Conservation (phyloP, 2,329 filamentous ascomycete genomes). For the Annulohypoxylon truncatum region DNA sequence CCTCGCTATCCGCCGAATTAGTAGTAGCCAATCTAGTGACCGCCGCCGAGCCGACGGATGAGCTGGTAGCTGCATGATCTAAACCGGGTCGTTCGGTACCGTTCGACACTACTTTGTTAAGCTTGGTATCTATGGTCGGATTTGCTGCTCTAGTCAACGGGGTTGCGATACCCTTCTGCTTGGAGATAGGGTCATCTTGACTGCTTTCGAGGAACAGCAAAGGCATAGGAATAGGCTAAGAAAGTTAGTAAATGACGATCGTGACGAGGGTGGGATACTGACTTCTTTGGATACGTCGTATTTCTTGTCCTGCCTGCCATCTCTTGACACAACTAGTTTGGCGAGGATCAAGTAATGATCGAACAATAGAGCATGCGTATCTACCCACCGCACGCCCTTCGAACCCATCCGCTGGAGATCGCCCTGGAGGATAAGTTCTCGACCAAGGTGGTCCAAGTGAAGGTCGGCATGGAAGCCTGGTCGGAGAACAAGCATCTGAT, state of each 20-base stretch:
- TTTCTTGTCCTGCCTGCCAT: constrained; percentile 78
- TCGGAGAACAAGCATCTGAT: constrained; percentile 83
- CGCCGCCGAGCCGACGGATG: constrained; percentile 68
- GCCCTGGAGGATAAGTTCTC: constrained; percentile 88
- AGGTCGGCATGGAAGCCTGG: constrained; percentile 90
- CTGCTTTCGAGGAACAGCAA: constrained; percentile 91
- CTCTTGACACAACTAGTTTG: constrained; percentile 79
- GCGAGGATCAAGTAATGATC: constrained; percentile 96
- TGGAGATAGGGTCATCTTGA: constrained; percentile 90
- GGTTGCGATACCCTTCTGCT: constrained; percentile 78
- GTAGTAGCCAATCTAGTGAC: constrained; percentile 57
- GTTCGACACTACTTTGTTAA: constrained; percentile 67
- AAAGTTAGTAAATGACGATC: constrained; percentile 45
- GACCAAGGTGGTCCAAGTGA: constrained; percentile 92
- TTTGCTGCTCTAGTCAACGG: constrained; percentile 71
- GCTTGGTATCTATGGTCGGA: constrained; percentile 67
- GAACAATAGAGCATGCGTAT: constrained; percentile 92
- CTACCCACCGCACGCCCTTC: constrained; percentile 91
- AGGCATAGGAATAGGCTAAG: constrained; percentile 91
- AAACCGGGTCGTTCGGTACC: constrained; percentile 67
- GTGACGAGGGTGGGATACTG: constrained; percentile 48
- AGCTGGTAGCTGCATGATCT: constrained; percentile 74
- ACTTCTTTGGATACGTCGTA: constrained; percentile 95
- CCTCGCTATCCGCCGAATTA: constrained; percentile 75
- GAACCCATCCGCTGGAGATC: constrained; percentile 90